Evolutionary conservation across 805 yeast species (phyloP).

Genomic region (Blastobotrys parvus): DNA sequence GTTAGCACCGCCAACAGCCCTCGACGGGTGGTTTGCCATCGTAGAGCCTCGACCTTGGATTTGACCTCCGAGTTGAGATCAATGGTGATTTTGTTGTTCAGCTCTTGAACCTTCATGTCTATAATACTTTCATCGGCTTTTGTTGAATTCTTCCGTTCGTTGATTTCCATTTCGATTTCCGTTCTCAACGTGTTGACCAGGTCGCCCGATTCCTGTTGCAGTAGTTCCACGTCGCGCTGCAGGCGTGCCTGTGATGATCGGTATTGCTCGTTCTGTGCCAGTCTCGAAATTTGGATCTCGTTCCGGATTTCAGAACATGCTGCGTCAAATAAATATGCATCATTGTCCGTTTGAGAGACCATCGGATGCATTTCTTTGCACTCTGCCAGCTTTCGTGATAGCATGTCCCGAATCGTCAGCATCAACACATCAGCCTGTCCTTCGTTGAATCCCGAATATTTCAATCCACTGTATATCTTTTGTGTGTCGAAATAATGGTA

Average conservation of each 20-base stretch:
- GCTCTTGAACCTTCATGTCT: constrained; percentile 66
- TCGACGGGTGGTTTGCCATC: constrained; percentile 91
- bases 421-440: constrained; percentile 55
- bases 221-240: constrained; percentile 61
- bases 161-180: constrained; percentile 73
- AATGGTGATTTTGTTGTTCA: constrained; percentile 76
- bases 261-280: constrained; percentile 56
- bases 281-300: constrained; percentile 68
- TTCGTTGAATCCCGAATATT: constrained; percentile 48
- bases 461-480: constrained; percentile 45
- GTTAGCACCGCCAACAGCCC: constrained; percentile 71
- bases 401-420: constrained; percentile 32
- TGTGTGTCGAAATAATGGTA: constrained; percentile 50
- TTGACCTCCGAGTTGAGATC: constrained; percentile 73
- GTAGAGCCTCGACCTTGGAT: constrained; percentile 75
- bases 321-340: constrained; percentile 80
- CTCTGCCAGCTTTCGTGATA: constrained; percentile 27
- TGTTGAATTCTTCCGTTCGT: constrained; percentile 80
- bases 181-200: constrained; percentile 52
- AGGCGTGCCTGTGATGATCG: constrained; percentile 58
- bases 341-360: constrained; percentile 72
- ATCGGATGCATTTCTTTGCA: constrained; percentile 31
- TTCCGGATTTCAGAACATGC: constrained; percentile 81
- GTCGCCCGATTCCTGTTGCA: constrained; percentile 71
- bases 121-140: constrained; percentile 63